Evolutionary conservation across 768 basidiomycete species (phyloP), one percentile per base, ranked within the genome.

Genomic region (Pulveroboletus sp.): DNA sequence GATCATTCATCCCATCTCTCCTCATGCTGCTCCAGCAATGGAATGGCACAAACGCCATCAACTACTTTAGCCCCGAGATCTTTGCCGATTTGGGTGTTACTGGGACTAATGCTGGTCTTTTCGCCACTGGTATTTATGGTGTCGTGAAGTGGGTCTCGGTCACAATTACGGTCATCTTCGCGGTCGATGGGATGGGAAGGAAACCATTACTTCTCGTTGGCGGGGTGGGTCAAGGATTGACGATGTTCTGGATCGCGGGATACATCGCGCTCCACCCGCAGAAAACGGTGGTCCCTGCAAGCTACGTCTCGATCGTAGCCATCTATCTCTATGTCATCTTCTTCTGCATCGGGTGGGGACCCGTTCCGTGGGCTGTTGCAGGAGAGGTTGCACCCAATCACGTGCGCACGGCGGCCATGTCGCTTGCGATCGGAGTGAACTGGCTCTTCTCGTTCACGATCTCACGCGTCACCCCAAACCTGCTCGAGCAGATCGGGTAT

Each of bases 41-140:
- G 72, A 79, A 76, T 0, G 79, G 79, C 13, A 76, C 76, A 12
- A 80, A 80, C 52, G 72, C 77, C 2, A 76, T 80, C 56, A 78
- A 78, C 56, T 81, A 81, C 54, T 81, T 73, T 49, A 73, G 74
- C 52, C 80, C 80, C 0, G 57, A 71, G 32, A 75, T 81, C 50
- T 80, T 81, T 52, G 70, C 71, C 5, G 62, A 62, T 32, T 65
- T 81, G 16, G 79, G 79, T 2, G 72, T 80, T 20, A 67, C 64
- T 1, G 73, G 74, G 5, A 72, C 65, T 20, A 70, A 57, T 7
- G 63, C 75, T 4, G 71, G 67, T 13, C 65, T 81, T 9, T 71
- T 81, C 37, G 78, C 79, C 4, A 80, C 80, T 6, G 80, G 79
- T 52, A 56, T 65, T 50, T 70, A 68, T 42, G 66, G 70, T 24